These are phyloP conservation scores for Diplotaxis tenuifolia DNA, from an alignment of 345 rosid genomes.

Conservation along the genomic window DNA sequence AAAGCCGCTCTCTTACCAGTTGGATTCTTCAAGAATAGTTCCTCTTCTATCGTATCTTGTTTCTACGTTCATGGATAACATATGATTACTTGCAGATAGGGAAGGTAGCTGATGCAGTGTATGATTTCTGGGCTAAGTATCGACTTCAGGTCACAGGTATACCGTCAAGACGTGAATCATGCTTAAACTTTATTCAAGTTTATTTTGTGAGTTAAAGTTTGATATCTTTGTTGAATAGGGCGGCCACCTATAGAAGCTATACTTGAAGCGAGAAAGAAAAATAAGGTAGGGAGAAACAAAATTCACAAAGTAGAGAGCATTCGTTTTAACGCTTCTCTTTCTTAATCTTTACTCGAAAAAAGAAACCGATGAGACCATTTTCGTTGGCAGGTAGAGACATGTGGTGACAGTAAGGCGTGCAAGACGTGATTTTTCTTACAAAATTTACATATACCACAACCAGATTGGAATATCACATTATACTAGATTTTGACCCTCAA, in stretches of 20 bases:
- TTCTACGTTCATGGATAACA: neutral
- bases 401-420: constrained; percentile 48
- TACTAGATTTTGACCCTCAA: too few species aligned
- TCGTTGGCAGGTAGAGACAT: constrained; percentile 52
- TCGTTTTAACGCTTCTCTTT: neutral
- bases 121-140: constrained; percentile 83
- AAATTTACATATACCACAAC: neutral
- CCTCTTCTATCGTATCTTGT: neutral
- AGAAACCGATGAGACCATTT: neutral
- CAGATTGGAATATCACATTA: too few species aligned
- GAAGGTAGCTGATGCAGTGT: constrained; percentile 64
- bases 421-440: constrained; percentile 42
- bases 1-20: constrained; percentile 24
- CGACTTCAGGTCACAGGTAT: constrained; percentile 81
- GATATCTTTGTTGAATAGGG: constrained; percentile 43
- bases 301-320: neutral
- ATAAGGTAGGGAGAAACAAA: constrained; percentile 47
- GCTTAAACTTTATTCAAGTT: neutral
- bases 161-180: neutral
- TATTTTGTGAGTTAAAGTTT: neutral
- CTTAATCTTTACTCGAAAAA: neutral
- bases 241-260: constrained; percentile 67
- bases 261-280: constrained; percentile 61
- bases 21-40: neutral
- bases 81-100: constrained; percentile 50